These are phyloP conservation scores for Fusarium albidum DNA, from an alignment of 2,329 filamentous ascomycete species.

Conservation along the genomic window DNA sequence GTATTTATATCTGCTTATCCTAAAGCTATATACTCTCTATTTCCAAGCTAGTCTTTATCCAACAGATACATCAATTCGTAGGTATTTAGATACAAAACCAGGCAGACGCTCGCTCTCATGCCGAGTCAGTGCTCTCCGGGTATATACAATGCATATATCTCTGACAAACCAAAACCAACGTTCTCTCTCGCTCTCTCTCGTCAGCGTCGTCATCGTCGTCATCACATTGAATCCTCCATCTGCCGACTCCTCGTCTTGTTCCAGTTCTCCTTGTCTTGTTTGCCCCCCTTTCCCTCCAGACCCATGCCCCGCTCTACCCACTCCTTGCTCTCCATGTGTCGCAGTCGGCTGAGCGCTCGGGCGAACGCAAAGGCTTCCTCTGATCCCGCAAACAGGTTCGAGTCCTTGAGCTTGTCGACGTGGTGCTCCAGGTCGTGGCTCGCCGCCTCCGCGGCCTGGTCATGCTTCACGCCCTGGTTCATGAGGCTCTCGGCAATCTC, in stretches of 20 bases:
- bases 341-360: slow-evolving; percentile 81
- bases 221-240: slow-evolving; percentile 72
- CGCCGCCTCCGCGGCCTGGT: slow-evolving; percentile 68
- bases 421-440: slow-evolving; percentile 90
- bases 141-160: slow-evolving; percentile 42
- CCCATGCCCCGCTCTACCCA: slow-evolving; percentile 89
- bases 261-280: slow-evolving; percentile 72
- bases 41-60: slow-evolving; percentile 13
- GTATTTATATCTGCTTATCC: slow-evolving; percentile 13
- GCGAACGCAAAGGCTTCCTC: slow-evolving; percentile 98
- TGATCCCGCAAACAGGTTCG: slow-evolving; percentile 88
- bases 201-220: too few species aligned
- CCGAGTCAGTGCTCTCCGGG: slow-evolving; percentile 40
- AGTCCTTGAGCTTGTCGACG: slow-evolving; percentile 84
- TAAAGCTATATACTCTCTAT: slow-evolving; percentile 20
- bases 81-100: slow-evolving; percentile 36
- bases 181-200: too few species aligned
- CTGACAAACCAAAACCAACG: slow-evolving; percentile 13
- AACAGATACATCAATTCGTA: slow-evolving; percentile 22
- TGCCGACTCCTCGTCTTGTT: slow-evolving; percentile 71
- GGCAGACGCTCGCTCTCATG: slow-evolving; percentile 40
- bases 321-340: slow-evolving; percentile 92
- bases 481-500: slow-evolving; percentile 70
- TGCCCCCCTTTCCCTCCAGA: slow-evolving; percentile 69
- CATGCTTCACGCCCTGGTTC: slow-evolving; percentile 53